Base-by-base conservation (phyloP, 2,329 filamentous ascomycete species). In the Aquanectria penicillioides region DNA sequence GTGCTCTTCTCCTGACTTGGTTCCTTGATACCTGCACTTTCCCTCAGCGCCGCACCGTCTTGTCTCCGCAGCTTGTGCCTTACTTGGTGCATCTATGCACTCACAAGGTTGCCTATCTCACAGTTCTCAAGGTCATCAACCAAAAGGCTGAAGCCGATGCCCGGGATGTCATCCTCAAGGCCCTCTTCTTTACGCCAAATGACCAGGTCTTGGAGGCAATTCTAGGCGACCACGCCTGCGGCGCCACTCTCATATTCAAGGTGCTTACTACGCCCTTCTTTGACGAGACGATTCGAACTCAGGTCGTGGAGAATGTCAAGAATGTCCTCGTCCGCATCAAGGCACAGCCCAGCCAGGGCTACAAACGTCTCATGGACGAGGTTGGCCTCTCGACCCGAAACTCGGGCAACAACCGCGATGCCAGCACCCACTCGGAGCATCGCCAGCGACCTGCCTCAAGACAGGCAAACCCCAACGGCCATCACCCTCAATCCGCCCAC, bases 321-420 rank as follows among this genome's bases (percentile, higher is more conserved):
- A 92, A 88, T 69, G 93, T 98, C 33, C 84, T 99, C 28, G 79
- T 94, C 28, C 90, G 91, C 70, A 89, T 98, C 77, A 97, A 97
- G 80, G 94, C 93, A 6, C 92, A 97, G 71, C 93, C 95, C 13
- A 91, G 89, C 62, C 95, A 98, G 78, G 95, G 95, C 49, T 99
- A 99, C 81, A 99, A 98, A 83, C 90, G 95, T 50, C 80, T 99
- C 59, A 99, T 99, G 95, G 95, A 99, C 71, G 95, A 99, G 74
- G 95, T 99, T 67, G 94, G 94, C 59, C 80, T 99, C 31, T 96
- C 94, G 6, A 90, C 87, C 23, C 80, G 88, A 37, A 85, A 77
- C 29, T 74, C 78, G 10, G 77, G 77, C 18, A 74, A 77, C 31
- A 75, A 72, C 50, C 79, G 81, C 36, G 81, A 79, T 53, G 76